phyloP scores from a whole-genome alignment of 257 asterid species.

The Datura wrightii region DNA sequence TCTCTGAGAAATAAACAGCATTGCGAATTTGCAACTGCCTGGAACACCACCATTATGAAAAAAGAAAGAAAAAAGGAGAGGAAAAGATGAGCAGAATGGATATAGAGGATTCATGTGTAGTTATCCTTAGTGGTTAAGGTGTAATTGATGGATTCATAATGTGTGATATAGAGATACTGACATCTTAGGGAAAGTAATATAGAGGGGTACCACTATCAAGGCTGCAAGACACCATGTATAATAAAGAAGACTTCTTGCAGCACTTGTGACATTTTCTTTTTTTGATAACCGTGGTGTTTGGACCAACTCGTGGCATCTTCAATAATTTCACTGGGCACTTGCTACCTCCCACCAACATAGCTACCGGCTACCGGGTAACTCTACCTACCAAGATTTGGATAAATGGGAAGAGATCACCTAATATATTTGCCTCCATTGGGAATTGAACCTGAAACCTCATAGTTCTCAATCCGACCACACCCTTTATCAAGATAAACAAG shows the following conservation, averaged over 20 bases:
- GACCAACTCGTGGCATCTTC: too few relatives aligned
- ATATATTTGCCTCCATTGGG: background rate
- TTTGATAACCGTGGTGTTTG: background rate
- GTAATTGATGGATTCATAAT: background rate
- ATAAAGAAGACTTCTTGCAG: background rate
- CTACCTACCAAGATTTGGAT: background rate
- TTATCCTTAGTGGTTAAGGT: background rate
- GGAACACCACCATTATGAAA: background rate
- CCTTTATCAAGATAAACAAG: background rate
- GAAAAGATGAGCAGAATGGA: background rate
- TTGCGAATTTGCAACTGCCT: background rate
- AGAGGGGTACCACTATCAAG: background rate
- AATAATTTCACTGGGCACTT: background rate
- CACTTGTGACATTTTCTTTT: background rate
- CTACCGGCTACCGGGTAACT: background rate
- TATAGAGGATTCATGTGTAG: background rate
- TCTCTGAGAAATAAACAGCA: background rate
- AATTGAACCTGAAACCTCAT: background rate
- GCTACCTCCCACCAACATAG: background rate
- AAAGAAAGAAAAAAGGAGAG: background rate
- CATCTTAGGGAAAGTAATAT: background rate
- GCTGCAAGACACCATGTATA: background rate
- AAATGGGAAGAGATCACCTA: background rate
- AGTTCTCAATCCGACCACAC: background rate
- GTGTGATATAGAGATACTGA: background rate